Evolutionary conservation across 2,329 filamentous ascomycete genomes (phyloP).

Genomic region (Hypoxylon sp.): DNA sequence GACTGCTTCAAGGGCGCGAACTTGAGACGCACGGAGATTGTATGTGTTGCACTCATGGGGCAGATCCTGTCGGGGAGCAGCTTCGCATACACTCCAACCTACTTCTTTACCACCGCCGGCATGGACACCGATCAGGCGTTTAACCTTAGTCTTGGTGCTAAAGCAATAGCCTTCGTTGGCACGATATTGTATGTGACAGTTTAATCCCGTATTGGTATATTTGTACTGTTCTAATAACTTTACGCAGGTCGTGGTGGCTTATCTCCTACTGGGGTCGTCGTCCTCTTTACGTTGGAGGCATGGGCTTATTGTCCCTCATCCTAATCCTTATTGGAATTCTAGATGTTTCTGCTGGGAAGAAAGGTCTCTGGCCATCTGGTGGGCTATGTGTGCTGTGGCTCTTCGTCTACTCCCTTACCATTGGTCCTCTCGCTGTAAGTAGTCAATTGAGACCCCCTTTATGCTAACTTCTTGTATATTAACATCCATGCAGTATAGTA

Average conservation of each 20-base stretch:
- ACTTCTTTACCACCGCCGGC: slow-evolving; percentile 50
- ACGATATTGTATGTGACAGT: slow-evolving; percentile 52
- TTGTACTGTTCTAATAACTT: slow-evolving; percentile 41
- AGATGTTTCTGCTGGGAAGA: slow-evolving; percentile 52
- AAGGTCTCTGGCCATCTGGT: slow-evolving; percentile 53
- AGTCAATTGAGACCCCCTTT: not conserved
- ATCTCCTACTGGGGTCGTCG: slow-evolving; percentile 52
- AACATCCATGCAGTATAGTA: slow-evolving; percentile 51
- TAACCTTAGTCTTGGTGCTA: slow-evolving; percentile 48
- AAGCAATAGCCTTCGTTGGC: slow-evolving; percentile 49
- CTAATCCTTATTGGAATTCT: slow-evolving; percentile 53
- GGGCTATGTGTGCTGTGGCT: slow-evolving; percentile 55
- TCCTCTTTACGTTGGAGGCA: slow-evolving; percentile 52
- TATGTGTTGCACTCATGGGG: slow-evolving; percentile 49
- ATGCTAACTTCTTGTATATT: no score
- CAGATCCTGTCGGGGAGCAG: slow-evolving; percentile 48
- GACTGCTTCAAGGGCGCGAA: slow-evolving; percentile 59
- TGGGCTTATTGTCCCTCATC: slow-evolving; percentile 48
- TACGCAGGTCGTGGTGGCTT: slow-evolving; percentile 52
- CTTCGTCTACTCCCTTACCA: slow-evolving; percentile 56
- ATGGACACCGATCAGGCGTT: slow-evolving; percentile 46
- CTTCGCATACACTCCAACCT: slow-evolving; percentile 52
- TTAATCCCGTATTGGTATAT: no score
- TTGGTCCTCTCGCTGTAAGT: slow-evolving; percentile 57
- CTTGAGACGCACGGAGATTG: slow-evolving; percentile 55